Conservation (phyloP, 306 rosid species). For the Ochetophila trinervis region DNA sequence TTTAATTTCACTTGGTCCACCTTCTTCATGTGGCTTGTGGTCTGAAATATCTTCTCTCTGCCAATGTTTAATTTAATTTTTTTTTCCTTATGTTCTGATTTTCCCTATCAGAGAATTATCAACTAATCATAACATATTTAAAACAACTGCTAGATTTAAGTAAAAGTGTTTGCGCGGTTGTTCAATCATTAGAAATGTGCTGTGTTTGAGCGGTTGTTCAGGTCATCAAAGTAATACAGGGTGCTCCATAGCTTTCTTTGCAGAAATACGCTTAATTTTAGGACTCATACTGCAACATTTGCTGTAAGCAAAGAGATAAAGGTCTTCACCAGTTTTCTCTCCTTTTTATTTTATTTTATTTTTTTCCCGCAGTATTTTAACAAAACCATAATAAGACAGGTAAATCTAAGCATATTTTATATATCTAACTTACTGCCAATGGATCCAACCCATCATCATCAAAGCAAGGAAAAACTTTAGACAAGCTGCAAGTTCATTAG, state of each 20-base stretch:
- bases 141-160: no score
- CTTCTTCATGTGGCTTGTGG: constrained; percentile 64
- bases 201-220: constrained; percentile 31
- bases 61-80: no score
- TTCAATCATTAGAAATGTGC: not conserved
- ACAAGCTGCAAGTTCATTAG: constrained; percentile 80
- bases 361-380: no score
- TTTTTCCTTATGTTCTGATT: no score
- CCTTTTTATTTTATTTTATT: no score
- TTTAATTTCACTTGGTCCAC: constrained; percentile 70
- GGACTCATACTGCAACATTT: constrained; percentile 86
- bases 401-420: no score
- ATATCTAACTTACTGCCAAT: constrained; percentile 40
- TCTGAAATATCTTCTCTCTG: constrained; percentile 12
- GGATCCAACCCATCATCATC: constrained; percentile 63
- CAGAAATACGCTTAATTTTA: constrained; percentile 64
- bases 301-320: constrained; percentile 32
- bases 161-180: no score
- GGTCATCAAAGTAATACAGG: constrained; percentile 65
- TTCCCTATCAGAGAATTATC: no score
- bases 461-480: constrained; percentile 65
- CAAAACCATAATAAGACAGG: not conserved
- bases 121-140: no score
- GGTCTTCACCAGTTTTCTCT: no score
- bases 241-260: constrained; percentile 95